Conservation (phyloP, 1,284 basidiomycete species). For the Xerocomus amazonicus region DNA sequence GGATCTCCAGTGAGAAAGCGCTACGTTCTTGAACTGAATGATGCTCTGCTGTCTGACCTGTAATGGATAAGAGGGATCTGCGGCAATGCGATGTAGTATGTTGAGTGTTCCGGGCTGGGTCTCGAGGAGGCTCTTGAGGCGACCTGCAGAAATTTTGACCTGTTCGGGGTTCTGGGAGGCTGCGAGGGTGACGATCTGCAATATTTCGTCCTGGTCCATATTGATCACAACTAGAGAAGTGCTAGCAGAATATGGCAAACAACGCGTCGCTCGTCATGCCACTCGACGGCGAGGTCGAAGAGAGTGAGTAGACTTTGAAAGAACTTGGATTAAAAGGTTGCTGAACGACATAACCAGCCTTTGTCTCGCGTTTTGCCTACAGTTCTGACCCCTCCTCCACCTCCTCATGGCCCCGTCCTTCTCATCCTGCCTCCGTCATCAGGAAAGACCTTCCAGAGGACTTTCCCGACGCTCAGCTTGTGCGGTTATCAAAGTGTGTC, state of each 20-base stretch:
- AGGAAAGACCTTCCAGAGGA: slow-evolving; percentile 21
- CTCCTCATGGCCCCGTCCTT: not conserved
- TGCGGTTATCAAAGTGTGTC: slow-evolving; percentile 54
- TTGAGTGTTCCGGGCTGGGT: slow-evolving; percentile 62
- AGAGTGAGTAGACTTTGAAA: not conserved
- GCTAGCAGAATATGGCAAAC: slow-evolving; percentile 15
- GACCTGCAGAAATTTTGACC: slow-evolving; percentile 55
- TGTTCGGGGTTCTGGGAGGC: slow-evolving; percentile 64
- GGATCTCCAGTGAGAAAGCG: slow-evolving; percentile 64
- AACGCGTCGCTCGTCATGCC: slow-evolving; percentile 28
- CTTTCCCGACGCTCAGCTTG: slow-evolving; percentile 46
- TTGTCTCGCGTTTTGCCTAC: slow-evolving; percentile 38
- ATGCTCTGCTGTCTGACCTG: slow-evolving; percentile 71
- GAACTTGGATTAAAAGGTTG: not conserved
- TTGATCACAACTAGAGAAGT: slow-evolving; percentile 7
- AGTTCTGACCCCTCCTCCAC: not conserved
- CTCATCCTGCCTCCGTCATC: not conserved
- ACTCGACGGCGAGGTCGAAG: slow-evolving; percentile 1
- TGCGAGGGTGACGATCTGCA: slow-evolving; percentile 60
- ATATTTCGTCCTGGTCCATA: slow-evolving; percentile 51
- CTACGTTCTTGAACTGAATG: slow-evolving; percentile 79
- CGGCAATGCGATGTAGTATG: slow-evolving; percentile 68
- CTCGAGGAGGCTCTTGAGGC: slow-evolving; percentile 63
- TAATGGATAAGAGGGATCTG: slow-evolving; percentile 52
- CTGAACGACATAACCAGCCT: not conserved